Conservation (phyloP, 202 grass and related monocot genomes). For the Bolboschoenoplectus hybrid region DNA sequence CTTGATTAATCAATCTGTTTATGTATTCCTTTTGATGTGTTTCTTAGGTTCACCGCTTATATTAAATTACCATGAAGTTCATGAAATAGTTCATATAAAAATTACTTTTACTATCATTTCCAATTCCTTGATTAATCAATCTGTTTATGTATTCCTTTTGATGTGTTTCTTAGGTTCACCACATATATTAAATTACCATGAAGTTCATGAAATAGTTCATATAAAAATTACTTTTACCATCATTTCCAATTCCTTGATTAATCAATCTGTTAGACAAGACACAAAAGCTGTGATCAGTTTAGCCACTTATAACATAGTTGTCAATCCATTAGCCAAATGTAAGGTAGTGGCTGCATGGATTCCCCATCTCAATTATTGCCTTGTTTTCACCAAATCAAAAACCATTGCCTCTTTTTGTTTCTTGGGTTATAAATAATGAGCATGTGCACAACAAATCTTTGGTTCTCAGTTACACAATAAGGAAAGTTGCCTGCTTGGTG, state of each 20-base stretch:
- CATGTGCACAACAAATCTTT: slow-evolving; percentile 19
- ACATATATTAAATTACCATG: no score
- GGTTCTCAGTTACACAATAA: slow-evolving; percentile 2
- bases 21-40: no score
- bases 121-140: neutral
- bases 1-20: neutral
- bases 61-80: no score
- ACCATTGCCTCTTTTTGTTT: neutral
- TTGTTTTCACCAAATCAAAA: neutral
- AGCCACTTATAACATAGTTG: neutral
- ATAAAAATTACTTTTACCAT: slow-evolving; percentile 6
- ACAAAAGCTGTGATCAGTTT: neutral
- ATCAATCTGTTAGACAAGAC: neutral
- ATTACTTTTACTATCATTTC: neutral
- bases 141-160: neutral
- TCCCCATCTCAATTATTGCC: neutral
- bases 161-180: no score
- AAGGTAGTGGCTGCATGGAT: neutral
- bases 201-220: neutral
- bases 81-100: neutral
- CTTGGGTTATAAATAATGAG: slow-evolving; percentile 10
- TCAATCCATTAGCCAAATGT: neutral
- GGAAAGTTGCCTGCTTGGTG: neutral
- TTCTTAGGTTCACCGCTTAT: no score
- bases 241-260: neutral